Conservation (phyloP, 2,329 filamentous ascomycete species). For the Myriosclerotinia curreyana region DNA sequence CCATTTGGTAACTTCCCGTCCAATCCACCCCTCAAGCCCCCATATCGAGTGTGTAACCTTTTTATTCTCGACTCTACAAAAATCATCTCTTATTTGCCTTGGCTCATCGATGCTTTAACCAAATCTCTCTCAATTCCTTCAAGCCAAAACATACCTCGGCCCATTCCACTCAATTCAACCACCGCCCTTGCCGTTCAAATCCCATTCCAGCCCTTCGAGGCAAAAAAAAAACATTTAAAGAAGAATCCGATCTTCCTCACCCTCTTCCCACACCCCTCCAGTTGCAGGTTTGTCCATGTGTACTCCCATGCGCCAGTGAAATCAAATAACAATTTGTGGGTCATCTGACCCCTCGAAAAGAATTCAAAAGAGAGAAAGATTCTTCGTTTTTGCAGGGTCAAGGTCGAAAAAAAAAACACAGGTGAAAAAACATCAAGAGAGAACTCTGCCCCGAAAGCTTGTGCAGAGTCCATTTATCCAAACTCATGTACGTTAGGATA, state of each 20-base stretch:
- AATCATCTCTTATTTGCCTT: neutral
- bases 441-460: neutral
- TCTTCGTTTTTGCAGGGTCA: neutral
- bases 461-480: slow-evolving; percentile 2
- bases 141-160: neutral
- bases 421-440: neutral
- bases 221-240: slow-evolving; percentile 2
- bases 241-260: neutral
- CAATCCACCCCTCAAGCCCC: too few species aligned
- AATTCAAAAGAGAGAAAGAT: slow-evolving; percentile 9
- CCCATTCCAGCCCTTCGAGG: neutral
- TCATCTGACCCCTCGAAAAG: neutral
- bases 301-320: slow-evolving; percentile 16
- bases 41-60: neutral
- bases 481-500: neutral
- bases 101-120: neutral
- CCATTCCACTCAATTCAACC: neutral
- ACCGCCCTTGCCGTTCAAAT: neutral
- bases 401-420: neutral
- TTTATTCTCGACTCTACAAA: neutral
- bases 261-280: neutral
- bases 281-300: slow-evolving; percentile 2
- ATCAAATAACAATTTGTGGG: slow-evolving; percentile 16
- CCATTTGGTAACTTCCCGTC: neutral
- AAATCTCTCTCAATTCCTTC: neutral